phyloP scores from a whole-genome alignment of 257 asterid genomes.

The Penstemon barbatus region DNA sequence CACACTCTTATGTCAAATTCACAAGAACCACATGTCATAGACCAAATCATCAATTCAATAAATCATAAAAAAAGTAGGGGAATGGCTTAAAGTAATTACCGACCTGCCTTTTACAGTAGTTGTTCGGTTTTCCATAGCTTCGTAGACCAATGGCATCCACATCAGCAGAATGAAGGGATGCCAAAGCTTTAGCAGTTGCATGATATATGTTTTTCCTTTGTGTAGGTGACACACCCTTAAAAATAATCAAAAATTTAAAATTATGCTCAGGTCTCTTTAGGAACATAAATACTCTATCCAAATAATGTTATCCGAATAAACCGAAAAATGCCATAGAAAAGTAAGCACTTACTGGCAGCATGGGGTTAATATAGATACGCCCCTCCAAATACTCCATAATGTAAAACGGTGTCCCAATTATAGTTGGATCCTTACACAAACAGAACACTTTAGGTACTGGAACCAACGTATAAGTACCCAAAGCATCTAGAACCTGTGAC shows the following conservation, averaged over 20 bases:
- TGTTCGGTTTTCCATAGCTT: constrained; percentile 65
- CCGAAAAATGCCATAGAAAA: constrained; percentile 15
- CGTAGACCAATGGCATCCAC: constrained; percentile 74
- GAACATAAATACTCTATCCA: constrained; percentile 9
- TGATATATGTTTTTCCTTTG: constrained; percentile 67
- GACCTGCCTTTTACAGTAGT: constrained; percentile 96
- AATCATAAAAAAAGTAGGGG: neutral
- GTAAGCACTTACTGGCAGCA: constrained; percentile 62
- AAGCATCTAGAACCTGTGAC: constrained; percentile 80
- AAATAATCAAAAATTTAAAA: constrained; percentile 1
- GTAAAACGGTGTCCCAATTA: constrained; percentile 94
- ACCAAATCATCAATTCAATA: constrained; percentile 5
- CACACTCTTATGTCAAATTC: constrained; percentile 1
- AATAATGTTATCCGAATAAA: constrained; percentile 9
- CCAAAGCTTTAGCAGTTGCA: constrained; percentile 85
- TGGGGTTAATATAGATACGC: constrained; percentile 82
- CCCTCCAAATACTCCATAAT: constrained; percentile 97
- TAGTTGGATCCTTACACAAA: constrained; percentile 75
- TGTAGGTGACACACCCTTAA: constrained; percentile 65
- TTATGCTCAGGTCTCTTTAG: constrained; percentile 1
- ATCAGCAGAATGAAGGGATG: constrained; percentile 78
- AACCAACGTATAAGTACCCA: constrained; percentile 68
- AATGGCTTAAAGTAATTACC: constrained; percentile 8
- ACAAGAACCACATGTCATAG: constrained; percentile 3
- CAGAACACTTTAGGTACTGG: constrained; percentile 94